These are phyloP conservation scores for Erigeron canadensis DNA, from an alignment of 129 eudicot genomes.

Conservation along the genomic window DNA sequence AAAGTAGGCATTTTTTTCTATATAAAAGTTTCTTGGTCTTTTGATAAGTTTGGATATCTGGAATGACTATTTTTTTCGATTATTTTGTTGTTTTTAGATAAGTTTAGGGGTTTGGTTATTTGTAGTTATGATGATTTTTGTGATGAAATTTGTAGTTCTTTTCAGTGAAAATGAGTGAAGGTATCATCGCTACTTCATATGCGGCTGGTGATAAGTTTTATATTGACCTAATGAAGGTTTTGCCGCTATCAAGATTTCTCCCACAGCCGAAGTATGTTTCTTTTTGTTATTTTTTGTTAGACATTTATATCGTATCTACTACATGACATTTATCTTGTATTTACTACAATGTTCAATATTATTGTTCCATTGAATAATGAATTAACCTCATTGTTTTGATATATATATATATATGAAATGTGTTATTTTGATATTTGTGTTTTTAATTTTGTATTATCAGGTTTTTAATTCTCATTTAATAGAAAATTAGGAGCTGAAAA, in stretches of 20 bases:
- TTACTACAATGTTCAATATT: no score
- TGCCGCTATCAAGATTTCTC: conserved; percentile 86
- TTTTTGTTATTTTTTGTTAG: conserved; percentile 8
- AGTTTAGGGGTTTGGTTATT: not conserved
- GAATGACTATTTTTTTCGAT: not conserved
- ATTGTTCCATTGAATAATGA: no score
- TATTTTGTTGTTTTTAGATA: not conserved
- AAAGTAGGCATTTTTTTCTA: not conserved
- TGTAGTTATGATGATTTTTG: not conserved
- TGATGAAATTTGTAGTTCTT: conserved; percentile 42
- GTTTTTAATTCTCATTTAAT: no score
- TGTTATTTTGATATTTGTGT: no score
- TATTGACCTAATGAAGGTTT: conserved; percentile 86
- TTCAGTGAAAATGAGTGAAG: conserved; percentile 82
- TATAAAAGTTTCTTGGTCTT: not conserved
- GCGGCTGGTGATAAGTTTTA: conserved; percentile 80
- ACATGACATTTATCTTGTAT: no score
- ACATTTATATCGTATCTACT: not conserved
- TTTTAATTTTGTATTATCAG: no score
- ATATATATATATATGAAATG: no score
- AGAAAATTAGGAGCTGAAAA: no score
- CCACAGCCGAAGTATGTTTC: conserved; percentile 85
- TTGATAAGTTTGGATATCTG: conserved; percentile 14
- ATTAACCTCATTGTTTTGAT: no score
- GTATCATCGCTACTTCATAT: conserved; percentile 82